phyloP scores from a whole-genome alignment of 176 grass and related monocot genomes.

The Cenchrus americanus region DNA sequence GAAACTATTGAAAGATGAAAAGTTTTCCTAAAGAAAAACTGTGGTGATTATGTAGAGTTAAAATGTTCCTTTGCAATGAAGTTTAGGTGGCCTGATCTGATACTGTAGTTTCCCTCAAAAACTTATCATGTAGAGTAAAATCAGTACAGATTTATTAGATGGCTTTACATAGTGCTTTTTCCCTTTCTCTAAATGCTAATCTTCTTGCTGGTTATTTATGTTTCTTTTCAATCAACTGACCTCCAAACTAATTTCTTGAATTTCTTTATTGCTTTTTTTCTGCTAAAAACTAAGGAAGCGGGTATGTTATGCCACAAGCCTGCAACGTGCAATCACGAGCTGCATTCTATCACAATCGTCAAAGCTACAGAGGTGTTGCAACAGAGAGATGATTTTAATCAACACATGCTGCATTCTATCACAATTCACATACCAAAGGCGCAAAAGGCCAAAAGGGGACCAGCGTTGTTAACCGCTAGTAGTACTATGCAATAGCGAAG shows the following conservation, averaged over 20 bases:
- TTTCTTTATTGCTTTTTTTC: background rate
- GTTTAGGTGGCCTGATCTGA: too few relatives aligned
- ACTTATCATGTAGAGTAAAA: background rate
- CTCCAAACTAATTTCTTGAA: background rate
- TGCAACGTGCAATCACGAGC: background rate
- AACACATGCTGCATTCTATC: too few relatives aligned
- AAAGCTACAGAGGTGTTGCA: background rate
- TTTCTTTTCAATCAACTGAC: background rate
- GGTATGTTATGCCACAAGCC: background rate
- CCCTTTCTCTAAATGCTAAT: background rate
- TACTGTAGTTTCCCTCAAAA: too few relatives aligned
- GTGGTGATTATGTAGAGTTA: background rate
- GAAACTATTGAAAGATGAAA: background rate
- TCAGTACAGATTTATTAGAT: background rate
- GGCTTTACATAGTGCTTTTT: background rate
- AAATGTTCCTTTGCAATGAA: background rate
- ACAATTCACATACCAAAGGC: background rate
- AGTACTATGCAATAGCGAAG: background rate
- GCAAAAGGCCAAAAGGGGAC: constrained; percentile 3
- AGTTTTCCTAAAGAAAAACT: background rate
- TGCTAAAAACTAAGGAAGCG: background rate
- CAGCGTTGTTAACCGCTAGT: background rate
- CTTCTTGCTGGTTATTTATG: background rate
- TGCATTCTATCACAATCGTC: background rate
- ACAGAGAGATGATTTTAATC: background rate